Percentiles rank a stretch among this genome's conserved stretches.
Conservation (phyloP, 108 stramenopile genomes). For the Aurantiochytrium sp. region DNA sequence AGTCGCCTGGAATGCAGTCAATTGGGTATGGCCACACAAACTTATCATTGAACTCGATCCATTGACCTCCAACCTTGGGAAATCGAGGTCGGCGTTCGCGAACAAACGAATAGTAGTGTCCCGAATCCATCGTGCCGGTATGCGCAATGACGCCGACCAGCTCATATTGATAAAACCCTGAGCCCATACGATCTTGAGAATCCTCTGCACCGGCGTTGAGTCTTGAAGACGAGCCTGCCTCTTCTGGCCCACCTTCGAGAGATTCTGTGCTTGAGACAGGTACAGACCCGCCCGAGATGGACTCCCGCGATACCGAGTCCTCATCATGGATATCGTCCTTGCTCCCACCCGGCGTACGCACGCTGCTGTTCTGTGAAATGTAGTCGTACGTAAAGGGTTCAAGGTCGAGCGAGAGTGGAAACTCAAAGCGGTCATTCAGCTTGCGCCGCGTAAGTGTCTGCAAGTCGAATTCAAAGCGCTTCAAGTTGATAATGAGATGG, state of each 20-base stretch:
- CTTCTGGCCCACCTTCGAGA: not conserved
- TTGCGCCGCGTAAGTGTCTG: conserved; percentile 48
- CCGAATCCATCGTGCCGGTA: conserved; percentile 39
- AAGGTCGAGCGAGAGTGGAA: conserved; percentile 48
- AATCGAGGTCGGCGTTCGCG: conserved; percentile 15
- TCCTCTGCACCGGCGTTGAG: not conserved
- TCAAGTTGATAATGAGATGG: conserved; percentile 51
- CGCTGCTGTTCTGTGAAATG: not conserved
- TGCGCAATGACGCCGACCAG: conserved; percentile 46
- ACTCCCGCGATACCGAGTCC: not conserved
- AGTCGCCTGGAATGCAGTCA: conserved; percentile 1
- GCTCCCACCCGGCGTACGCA: not conserved
- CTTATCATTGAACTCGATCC: conserved; percentile 46
- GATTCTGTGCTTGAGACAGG: not conserved
- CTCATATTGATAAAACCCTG: conserved; percentile 31
- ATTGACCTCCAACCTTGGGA: not conserved
- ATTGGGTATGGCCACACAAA: conserved; percentile 30
- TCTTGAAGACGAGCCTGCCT: too few relatives aligned
- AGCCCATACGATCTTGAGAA: not conserved
- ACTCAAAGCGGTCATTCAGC: conserved; percentile 49
- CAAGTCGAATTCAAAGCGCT: conserved; percentile 60
- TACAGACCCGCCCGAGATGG: not conserved
- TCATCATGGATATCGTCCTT: not conserved
- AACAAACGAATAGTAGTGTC: conserved; percentile 48
- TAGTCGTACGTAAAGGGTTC: conserved; percentile 36